phyloP scores from a whole-genome alignment of 2,329 filamentous ascomycete genomes.

The Xylariaceae sp. region DNA sequence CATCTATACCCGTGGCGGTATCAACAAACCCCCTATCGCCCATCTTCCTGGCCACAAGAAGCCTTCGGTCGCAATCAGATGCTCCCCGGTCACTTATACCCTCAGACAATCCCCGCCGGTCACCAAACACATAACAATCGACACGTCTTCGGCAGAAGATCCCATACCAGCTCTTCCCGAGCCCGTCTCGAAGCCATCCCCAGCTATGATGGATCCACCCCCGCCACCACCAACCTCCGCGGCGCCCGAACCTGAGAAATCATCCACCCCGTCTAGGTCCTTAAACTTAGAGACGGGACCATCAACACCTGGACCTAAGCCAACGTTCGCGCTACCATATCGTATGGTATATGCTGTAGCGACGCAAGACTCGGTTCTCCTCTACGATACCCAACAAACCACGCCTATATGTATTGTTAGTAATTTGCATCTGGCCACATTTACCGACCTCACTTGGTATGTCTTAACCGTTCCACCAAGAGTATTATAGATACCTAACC shows the following conservation, averaged over 20 bases:
- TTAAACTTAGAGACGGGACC: conserved; percentile 51
- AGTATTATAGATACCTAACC: conserved; percentile 31
- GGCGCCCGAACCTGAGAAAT: conserved; percentile 50
- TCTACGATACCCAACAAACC: conserved; percentile 97
- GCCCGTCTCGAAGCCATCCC: conserved; percentile 67
- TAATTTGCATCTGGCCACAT: conserved; percentile 96
- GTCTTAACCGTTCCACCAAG: conserved; percentile 34
- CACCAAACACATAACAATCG: conserved; percentile 90
- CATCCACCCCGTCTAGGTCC: conserved; percentile 55
- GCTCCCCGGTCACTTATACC: conserved; percentile 87
- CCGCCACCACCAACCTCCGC: conserved; percentile 63
- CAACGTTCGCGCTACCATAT: conserved; percentile 85
- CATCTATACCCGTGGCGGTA: conserved; percentile 92
- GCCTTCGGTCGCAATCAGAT: conserved; percentile 92
- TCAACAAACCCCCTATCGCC: conserved; percentile 94
- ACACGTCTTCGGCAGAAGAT: conserved; percentile 87
- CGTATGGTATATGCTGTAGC: conserved; percentile 96
- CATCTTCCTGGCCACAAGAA: conserved; percentile 98
- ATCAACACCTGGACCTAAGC: conserved; percentile 60
- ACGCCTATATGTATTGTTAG: conserved; percentile 93
- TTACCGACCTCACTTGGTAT: conserved; percentile 94
- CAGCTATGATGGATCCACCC: conserved; percentile 79
- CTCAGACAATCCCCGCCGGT: conserved; percentile 68
- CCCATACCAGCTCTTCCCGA: conserved; percentile 83
- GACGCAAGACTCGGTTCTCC: conserved; percentile 89